phyloP scores from a whole-genome alignment of 495 filamentous ascomycete species.

The Podospora pseudopauciseta region DNA sequence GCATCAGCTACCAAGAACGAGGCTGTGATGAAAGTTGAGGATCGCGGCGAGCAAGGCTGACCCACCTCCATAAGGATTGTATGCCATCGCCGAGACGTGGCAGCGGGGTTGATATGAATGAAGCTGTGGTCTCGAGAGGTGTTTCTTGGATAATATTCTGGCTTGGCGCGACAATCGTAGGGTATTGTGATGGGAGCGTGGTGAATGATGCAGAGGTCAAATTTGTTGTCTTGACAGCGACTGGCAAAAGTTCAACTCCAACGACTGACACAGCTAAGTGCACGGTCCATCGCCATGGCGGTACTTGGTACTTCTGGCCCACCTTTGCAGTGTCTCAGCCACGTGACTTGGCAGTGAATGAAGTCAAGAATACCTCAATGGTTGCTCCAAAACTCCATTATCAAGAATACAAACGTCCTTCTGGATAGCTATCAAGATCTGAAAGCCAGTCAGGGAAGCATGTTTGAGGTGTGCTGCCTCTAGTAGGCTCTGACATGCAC shows the following conservation, averaged over 20 bases:
- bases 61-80: slow-evolving; percentile 77
- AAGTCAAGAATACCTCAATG: not conserved
- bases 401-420: too few relatives aligned
- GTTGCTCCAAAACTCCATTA: not conserved
- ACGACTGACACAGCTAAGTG: not conserved
- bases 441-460: too few relatives aligned
- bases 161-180: not conserved
- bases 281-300: slow-evolving; percentile 2
- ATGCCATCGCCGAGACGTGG: slow-evolving; percentile 48
- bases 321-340: not conserved
- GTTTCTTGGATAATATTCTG: not conserved
- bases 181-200: not conserved
- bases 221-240: slow-evolving; percentile 11
- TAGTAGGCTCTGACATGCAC: not conserved
- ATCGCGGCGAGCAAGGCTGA: slow-evolving; percentile 16
- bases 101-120: not conserved
- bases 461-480: not conserved
- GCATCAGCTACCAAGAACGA: not conserved
- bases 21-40: not conserved
- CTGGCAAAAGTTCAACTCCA: slow-evolving; percentile 17
- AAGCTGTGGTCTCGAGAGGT: not conserved
- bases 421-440: too few relatives aligned
- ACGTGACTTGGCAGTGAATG: slow-evolving; percentile 6
- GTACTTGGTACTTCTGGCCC: slow-evolving; percentile 7
- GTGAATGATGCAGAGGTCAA: not conserved